Base-by-base conservation (phyloP, 1,284 basidiomycete genomes). In the Cystobasidium sp. region DNA sequence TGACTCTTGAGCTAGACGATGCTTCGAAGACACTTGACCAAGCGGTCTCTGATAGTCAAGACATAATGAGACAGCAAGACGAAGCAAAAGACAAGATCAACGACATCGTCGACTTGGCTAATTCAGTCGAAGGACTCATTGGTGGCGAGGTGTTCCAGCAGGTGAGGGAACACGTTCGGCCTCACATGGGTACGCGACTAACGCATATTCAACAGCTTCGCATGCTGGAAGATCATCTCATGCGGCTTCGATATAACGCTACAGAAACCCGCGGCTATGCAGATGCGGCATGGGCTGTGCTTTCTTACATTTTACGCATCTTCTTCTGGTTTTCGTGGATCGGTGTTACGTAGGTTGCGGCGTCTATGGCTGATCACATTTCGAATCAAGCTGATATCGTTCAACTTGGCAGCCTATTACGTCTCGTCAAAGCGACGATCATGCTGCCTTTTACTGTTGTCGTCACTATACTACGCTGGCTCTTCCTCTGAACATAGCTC, bases 251-350 rank as follows among this genome's bases (percentile, higher is more conserved):
- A 14, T 73, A 73, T 31, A 39, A 56, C 7, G 22, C 62, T 14
- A 59, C 61, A 12, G 70, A 73, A 6, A 62, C 63, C 7, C 46
- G 63, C 37, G 62, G 53, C 22, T 53, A 64, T n/a, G 70, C 55
- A 20, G 70, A 73, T 51, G 63, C 62, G 8, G 62, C 70, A 9
- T 73, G 70, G 70, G 70, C 62, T 41, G 63, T 61, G 37, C 55
- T 73, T 16, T 73, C 70, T 39, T 65, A 66, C 52, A 56, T 73
- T 20, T 53, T 73, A 31, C 51, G 53, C 16, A 59, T 65, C 39
- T 65, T 73, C 44, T 73, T 73, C 44, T 73, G 70, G 70, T 73
- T 56, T 51, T 73, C 63, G 39, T 73, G 70, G 70, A 65, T 73
- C 10, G 63, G 62, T 31, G 70, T 73, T 18, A 65, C 55, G 70